phyloP scores from a whole-genome alignment of 1,139 yeast species.

The Suhomyces bolitotheri region DNA sequence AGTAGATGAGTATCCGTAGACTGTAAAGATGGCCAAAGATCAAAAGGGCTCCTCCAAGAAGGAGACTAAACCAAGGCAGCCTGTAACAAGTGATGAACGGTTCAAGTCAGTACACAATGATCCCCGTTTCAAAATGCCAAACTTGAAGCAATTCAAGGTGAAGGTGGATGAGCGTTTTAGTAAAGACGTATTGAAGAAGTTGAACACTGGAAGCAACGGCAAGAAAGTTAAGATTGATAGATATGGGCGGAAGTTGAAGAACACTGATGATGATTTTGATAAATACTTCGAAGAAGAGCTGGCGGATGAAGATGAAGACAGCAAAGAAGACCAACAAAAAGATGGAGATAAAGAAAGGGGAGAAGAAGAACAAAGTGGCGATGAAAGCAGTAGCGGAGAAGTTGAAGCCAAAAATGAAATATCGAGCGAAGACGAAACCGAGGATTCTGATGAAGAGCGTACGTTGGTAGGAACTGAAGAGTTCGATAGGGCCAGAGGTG shows the following conservation, averaged over 20 bases:
- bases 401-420: conserved; percentile 17
- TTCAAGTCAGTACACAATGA: conserved; percentile 80
- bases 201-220: conserved; percentile 50
- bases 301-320: conserved; percentile 21
- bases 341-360: conserved; percentile 26
- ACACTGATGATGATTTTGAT: conserved; percentile 51
- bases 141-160: conserved; percentile 66
- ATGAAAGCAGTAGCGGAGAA: conserved; percentile 21
- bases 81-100: conserved; percentile 63
- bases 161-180: conserved; percentile 86
- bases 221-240: conserved; percentile 70
- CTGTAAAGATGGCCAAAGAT: conserved; percentile 20
- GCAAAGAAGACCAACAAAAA: conserved; percentile 22
- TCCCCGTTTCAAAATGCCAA: conserved; percentile 83
- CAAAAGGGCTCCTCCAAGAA: conserved; percentile 13
- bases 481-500: conserved; percentile 70
- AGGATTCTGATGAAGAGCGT: conserved; percentile 13
- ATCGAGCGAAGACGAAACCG: conserved; percentile 10
- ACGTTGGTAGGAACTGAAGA: conserved; percentile 22
- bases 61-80: conserved; percentile 20
- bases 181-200: conserved; percentile 63
- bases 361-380: conserved; percentile 23
- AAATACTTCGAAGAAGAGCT: conserved; percentile 61
- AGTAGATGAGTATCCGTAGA: background rate
- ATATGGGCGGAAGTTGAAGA: conserved; percentile 74